phyloP scores from a whole-genome alignment of 1,284 basidiomycete genomes.

The Melampsora medusae region DNA sequence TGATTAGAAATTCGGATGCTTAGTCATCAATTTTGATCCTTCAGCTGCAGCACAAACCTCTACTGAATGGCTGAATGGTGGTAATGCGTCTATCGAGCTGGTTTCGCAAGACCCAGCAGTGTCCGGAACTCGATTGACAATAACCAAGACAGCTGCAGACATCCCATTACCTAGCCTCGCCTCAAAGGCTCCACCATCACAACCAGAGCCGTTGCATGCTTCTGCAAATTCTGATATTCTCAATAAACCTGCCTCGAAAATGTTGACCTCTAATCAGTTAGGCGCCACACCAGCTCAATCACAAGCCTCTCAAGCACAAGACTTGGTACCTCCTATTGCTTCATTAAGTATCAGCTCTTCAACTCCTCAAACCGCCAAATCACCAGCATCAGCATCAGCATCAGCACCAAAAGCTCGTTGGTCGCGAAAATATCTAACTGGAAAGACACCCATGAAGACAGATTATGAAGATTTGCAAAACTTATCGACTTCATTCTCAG shows the following conservation, averaged over 20 bases:
- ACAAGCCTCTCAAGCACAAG: neutral
- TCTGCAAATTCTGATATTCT: neutral
- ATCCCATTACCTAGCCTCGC: constrained; percentile 1
- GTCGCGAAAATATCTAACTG: constrained; percentile 58
- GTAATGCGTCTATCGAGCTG: constrained; percentile 49
- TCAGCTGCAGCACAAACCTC: constrained; percentile 54
- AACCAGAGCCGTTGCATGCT: constrained; percentile 24
- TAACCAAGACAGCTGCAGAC: constrained; percentile 48
- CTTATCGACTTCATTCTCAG: constrained; percentile 54
- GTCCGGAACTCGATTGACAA: constrained; percentile 45
- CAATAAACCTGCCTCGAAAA: neutral
- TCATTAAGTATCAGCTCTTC: neutral
- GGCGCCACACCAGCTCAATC: neutral
- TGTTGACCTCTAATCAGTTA: neutral
- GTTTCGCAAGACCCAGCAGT: constrained; percentile 52
- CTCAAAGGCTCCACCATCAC: constrained; percentile 27
- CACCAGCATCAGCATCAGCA: too few species aligned
- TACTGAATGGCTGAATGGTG: constrained; percentile 54
- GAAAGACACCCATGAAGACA: constrained; percentile 57
- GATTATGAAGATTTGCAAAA: constrained; percentile 57
- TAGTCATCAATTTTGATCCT: neutral
- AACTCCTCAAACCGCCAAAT: neutral
- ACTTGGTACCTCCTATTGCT: neutral
- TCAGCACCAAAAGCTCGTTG: constrained; percentile 48
- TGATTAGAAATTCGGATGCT: constrained; percentile 2